These are phyloP conservation scores for Phytophthora melonis DNA, from an alignment of 352 stramenopile genomes.

Conservation along the genomic window DNA sequence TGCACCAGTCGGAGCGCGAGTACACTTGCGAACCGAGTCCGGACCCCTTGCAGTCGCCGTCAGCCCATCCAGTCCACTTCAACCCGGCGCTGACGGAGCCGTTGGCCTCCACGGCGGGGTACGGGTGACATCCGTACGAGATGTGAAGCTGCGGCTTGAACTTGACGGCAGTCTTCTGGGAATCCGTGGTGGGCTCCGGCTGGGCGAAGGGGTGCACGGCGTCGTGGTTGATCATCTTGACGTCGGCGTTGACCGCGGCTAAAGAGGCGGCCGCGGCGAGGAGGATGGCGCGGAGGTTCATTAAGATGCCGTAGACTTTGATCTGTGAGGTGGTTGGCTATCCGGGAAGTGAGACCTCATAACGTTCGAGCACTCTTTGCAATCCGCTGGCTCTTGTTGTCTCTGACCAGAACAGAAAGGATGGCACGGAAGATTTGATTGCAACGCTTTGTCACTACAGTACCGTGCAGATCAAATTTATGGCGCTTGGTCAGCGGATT, in stretches of 20 bases:
- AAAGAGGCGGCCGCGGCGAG: not conserved
- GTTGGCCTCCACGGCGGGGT: not conserved
- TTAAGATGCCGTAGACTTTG: not conserved
- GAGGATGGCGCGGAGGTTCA: not conserved
- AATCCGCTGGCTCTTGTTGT: too few relatives aligned
- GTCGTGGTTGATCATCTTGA: not conserved
- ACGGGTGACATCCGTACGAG: not conserved
- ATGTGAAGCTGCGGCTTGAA: not conserved
- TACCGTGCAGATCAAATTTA: too few relatives aligned
- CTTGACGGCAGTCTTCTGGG: not conserved
- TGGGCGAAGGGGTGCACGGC: not conserved
- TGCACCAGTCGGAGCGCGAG: not conserved
- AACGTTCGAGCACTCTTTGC: too few relatives aligned
- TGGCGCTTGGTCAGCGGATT: too few relatives aligned
- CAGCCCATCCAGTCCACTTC: not conserved
- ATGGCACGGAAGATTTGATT: too few relatives aligned
- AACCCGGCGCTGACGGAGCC: not conserved
- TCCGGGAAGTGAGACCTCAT: not conserved
- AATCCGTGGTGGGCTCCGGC: not conserved
- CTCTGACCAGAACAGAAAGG: too few relatives aligned
- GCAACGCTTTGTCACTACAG: too few relatives aligned
- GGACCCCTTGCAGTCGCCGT: not conserved
- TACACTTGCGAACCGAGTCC: not conserved
- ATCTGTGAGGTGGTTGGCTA: not conserved
- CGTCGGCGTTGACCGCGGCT: not conserved